Base-by-base conservation (phyloP, 805 yeast genomes). In the Saturnispora galanensis region DNA sequence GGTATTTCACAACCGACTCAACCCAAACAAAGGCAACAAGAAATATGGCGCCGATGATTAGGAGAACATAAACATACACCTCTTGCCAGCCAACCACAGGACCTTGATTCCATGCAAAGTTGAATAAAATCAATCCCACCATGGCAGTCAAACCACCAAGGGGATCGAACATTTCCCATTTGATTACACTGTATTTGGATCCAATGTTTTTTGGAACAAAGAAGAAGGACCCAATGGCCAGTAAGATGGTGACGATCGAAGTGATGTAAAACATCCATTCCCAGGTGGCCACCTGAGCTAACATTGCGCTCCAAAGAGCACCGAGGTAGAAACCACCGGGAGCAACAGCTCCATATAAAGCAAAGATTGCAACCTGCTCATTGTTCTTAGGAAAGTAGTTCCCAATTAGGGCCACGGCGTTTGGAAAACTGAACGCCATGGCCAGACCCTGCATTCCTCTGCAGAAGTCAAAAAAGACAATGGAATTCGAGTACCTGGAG, bases 31-130 rank as follows among this genome's bases (percentile, higher is more conserved):
- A 83, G 0, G 56, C 66, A 3, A 59, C 51, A 9, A 82, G 52
- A 7, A 65, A 49, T 1, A 70, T 26, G 0, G 67, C 50, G 0
- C 87, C 76, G 5, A 81, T 56, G 1, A 79, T 64, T 28, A 82
- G 60, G 10, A 84, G 56, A 0, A 68, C 76, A 35, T 79, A 73
- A 35, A 79, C 72, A 51, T 82, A 83, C 1, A 79, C 70, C 2
- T 55, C 56, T 10, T 60, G 52, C 90, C 90, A 84, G 16, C 89
- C 86, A 2, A 66, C 80, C 5, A 73, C 69, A 0, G 90, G 85
- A 2, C 83, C 90, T 57, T 84, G 88, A 53, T 80, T 83, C 77
- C 86, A 77, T 2, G 76, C 76, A 56, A 83, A 77, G 52, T 79
- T 82, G 57, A 84, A 67, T 31, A 84, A 56, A 2, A 81, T 68